Base-by-base conservation (phyloP, 768 basidiomycete genomes). In the Lactarius quietus region DNA sequence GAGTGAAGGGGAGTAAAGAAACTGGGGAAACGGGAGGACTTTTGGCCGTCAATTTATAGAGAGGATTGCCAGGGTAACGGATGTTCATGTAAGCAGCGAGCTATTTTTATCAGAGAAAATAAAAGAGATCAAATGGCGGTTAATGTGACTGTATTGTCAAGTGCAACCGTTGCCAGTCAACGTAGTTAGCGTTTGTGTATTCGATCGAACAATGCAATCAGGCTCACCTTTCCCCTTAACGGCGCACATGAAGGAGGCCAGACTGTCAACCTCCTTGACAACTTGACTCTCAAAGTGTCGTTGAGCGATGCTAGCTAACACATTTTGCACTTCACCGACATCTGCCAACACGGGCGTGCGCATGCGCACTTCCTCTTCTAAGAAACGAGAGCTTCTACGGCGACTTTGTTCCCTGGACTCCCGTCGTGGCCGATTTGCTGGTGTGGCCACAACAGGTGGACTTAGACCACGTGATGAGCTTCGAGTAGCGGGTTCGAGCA, bases 231-330 rank as follows among this genome's bases (percentile, higher is more conserved):
- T 81, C n/a, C 76, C 73, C 74, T 87, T 89, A 57, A 92, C 83
- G 18, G 85, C 82, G 69, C 83, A 86, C 88, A 92, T 88, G 70
- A 93, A 92, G 35, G 86, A 83, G 23, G 89, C 88, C 45, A 93
- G 77, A n/a, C 86, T 89, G 66, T 93, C 92, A 55, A 90, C 86
- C 75, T 93, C 92, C 74, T 87, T 87, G 59, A 86, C 80, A 15
- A 80, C 79, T 63, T 84, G 78, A 43, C 88, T 85, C 63, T 83
- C 79, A 73, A 91, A 93, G 75, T 93, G 92, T 61, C 80, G 80
- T 71, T 91, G 87, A 2, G 86, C 90, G 45, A 93, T 81, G 9
- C 78, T 76, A 3, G 91, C 91, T 38, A 93, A 76, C 52, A 88
- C 81, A 0, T 74, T 78, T 64, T 91, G 87, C 18, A 91, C 78